phyloP scores from a whole-genome alignment of 148 eudicot species.

The Camellia japonica region DNA sequence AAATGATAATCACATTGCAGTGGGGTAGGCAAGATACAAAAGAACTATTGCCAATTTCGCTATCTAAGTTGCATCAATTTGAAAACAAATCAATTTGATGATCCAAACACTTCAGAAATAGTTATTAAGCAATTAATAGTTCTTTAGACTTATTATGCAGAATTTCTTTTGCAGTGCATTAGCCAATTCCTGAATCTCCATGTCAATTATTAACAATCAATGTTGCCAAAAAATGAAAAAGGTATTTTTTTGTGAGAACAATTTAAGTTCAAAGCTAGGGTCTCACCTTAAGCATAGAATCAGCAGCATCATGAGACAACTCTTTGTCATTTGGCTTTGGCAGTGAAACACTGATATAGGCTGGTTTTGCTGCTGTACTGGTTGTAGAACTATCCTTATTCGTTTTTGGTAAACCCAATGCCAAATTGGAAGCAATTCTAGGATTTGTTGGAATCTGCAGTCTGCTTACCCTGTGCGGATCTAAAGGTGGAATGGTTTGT shows the following conservation, averaged over 20 bases:
- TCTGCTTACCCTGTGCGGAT: constrained; percentile 63
- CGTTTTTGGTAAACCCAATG: constrained; percentile 46
- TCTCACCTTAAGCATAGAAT: constrained; percentile 70
- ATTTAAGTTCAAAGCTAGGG: not conserved
- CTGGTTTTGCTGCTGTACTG: constrained; percentile 65
- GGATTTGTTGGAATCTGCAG: constrained; percentile 90
- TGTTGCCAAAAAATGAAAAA: not conserved
- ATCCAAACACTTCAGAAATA: not conserved
- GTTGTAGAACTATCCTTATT: constrained; percentile 50
- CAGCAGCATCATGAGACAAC: constrained; percentile 49
- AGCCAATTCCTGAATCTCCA: not conserved
- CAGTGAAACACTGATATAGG: constrained; percentile 77
- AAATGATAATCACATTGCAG: not conserved
- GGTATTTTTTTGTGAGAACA: not conserved
- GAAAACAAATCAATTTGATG: not conserved
- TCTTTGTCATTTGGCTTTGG: constrained; percentile 50
- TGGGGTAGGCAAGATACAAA: no score
- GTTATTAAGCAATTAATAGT: not conserved
- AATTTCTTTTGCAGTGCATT: not conserved
- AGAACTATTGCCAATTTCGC: not conserved
- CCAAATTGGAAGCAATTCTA: constrained; percentile 77
- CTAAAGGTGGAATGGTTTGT: constrained; percentile 45
- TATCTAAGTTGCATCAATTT: no score
- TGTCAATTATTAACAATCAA: not conserved
- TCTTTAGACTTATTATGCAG: not conserved